Evolutionary conservation across 2,329 filamentous ascomycete species (phyloP), one percentile per base, ranked within the genome.

Genomic region (Penicillium polonicum): DNA sequence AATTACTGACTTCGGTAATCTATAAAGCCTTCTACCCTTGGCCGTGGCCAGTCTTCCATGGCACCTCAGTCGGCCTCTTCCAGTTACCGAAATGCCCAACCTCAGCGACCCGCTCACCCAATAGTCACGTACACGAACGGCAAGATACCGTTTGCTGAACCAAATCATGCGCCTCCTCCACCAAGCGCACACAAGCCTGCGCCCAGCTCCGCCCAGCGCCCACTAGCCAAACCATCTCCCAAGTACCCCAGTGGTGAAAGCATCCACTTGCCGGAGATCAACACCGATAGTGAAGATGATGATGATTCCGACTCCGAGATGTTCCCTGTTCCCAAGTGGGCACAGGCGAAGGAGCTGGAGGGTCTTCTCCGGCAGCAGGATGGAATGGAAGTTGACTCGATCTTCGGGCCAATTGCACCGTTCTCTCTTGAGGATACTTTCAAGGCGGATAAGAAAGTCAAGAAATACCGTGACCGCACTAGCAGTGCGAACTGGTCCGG

Each of bases 361-460:
- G 81, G 85, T 52, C 84, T 91, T 55, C 83, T 99, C 27, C 83
- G 88, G 58, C 82, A 86, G 49, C 95, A 99, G 72, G 92, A 99
- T 74, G 85, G 86, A 10, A 83, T 72, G 63, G 75, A 75, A 52
- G 72, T 94, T 65, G 92, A 99, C 68, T 91, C 92, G 0, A 90
- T 99, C 52, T 99, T 99, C 70, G 94, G 94, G 0, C 90, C 91
- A 0, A 91, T 96, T 25, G 88, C 85, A 12, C 90, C 92, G 13
- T 81, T 99, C 63, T 91, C 91, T 69, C 94, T 99, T 88, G 95
- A 99, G 69, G 92, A 97, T 72, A 92, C 97, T 33, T 99, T 99
- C 77, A 89, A 84, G 75, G 91, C 92, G 74, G 92, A 89, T 75
- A 92, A 92, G 74, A 91, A 93, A 63, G 86, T 90, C 74, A 90